Base-by-base conservation (phyloP, 2,329 filamentous ascomycete genomes). In the Fusarium sp. region DNA sequence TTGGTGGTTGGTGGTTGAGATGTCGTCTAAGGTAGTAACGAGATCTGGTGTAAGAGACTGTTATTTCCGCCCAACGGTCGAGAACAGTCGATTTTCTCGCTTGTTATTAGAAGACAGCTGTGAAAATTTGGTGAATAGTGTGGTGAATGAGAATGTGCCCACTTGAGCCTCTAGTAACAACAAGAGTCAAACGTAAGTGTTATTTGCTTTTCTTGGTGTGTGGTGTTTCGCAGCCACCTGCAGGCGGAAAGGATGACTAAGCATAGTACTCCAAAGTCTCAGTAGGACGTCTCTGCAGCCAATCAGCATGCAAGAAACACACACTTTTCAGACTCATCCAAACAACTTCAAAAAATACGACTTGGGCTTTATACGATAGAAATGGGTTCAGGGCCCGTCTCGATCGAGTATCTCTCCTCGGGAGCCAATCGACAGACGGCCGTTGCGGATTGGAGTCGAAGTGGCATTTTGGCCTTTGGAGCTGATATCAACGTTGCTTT, bases 351-450 rank as follows among this genome's bases (percentile, higher is more conserved):
- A 60, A 57, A 50, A 57, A 40, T 57, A 64, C 59, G 44, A 50
- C 58, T 44, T 17, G 20, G 55, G 43, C 46, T 17, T 39, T 24
- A 55, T 49, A 45, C 46, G 46, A 48, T 79, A 77, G 71, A 72
- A 58, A 62, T 65, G 60, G 62, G 53, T n/a, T 31, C 63, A 45
- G 68, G 71, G 38, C 71, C 70, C 40, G 74, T 84, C 28, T 79
- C 79, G 28, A 76, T 82, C 68, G 81, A 84, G 66, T 89, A 90
- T 71, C 78, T 96, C 71, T 91, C 93, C 46, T 90, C 91, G 67
- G 96, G 96, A 64, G 95, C 94, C 46, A 99, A 98, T 80, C 88
- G 95, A 74, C 93, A 98, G 75, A 92, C 95, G 18, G 90, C 91
- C 17, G 92, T 94, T 28, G 95, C 95, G 28, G 95, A 98, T 81